phyloP scores from a whole-genome alignment of 1,139 yeast genomes.

The Hanseniaspora sp. region DNA sequence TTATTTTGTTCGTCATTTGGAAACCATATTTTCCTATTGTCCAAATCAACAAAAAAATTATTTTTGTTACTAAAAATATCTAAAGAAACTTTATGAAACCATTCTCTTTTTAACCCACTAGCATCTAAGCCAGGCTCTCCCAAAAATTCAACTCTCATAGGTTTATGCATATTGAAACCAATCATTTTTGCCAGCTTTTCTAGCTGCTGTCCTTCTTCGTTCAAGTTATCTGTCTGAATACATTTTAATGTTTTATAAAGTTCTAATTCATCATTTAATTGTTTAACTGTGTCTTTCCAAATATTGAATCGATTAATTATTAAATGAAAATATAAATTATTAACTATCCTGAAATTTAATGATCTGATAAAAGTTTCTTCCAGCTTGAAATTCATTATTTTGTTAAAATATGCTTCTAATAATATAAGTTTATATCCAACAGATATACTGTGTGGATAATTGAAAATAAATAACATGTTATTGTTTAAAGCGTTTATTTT shows the following conservation, averaged over 20 bases:
- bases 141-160: conserved; percentile 64
- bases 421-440: conserved; percentile 73
- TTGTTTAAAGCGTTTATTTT: not conserved
- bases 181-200: conserved; percentile 27
- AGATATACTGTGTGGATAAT: conserved; percentile 70
- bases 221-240: not conserved
- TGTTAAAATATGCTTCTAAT: conserved; percentile 68
- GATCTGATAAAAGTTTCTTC: conserved; percentile 81
- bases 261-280: conserved; percentile 25
- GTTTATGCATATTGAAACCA: conserved; percentile 50
- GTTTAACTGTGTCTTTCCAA: conserved; percentile 63
- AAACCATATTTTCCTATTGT: conserved; percentile 76
- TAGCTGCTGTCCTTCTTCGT: not conserved
- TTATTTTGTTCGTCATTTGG: conserved; percentile 37
- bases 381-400: conserved; percentile 77
- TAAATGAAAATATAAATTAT: conserved; percentile 59
- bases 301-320: conserved; percentile 56
- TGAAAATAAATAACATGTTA: conserved; percentile 49
- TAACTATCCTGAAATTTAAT: conserved; percentile 46
- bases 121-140: conserved; percentile 91
- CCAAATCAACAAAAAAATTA: conserved; percentile 52
- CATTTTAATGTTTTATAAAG: conserved; percentile 26
- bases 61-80: conserved; percentile 57
- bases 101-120: conserved; percentile 86
- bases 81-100: conserved; percentile 68